Evolutionary conservation across 306 rosid genomes (phyloP).

Genomic region (Elaeagnus macrophylla): DNA sequence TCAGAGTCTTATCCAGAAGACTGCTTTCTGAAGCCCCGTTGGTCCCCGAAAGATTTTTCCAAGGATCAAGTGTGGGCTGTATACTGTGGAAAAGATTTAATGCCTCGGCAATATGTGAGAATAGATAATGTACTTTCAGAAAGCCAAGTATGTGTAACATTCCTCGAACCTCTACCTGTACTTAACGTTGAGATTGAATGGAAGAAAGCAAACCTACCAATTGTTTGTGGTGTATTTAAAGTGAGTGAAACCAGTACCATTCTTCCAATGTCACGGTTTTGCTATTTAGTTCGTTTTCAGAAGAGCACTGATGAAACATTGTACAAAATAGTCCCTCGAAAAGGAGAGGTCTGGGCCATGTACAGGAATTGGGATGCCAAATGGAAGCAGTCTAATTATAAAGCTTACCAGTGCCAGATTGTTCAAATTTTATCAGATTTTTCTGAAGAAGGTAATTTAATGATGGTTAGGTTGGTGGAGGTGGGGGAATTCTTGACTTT

Average conservation of each 20-base stretch:
- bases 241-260: not conserved
- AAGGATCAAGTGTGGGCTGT: conserved; percentile 10
- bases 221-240: conserved; percentile 11
- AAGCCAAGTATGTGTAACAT: conserved; percentile 7
- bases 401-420: not conserved
- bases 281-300: not conserved
- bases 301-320: not conserved
- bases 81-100: not conserved
- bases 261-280: conserved; percentile 3
- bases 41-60: conserved; percentile 11
- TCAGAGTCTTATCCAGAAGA: not conserved
- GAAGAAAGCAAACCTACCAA: conserved; percentile 12
- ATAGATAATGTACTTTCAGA: conserved; percentile 4
- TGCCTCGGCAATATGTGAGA: conserved; percentile 9
- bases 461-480: not conserved
- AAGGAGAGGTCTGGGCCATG: conserved; percentile 22
- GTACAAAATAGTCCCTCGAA: conserved; percentile 12
- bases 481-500: conserved; percentile 14
- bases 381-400: conserved; percentile 11
- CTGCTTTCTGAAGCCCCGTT: not conserved
- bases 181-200: not conserved
- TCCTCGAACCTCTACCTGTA: conserved; percentile 4
- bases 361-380: conserved; percentile 7
- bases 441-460: not conserved
- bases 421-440: conserved; percentile 9